Base-by-base conservation (phyloP, 2,329 filamentous ascomycete genomes). In the Pestalotiopsis sp. region DNA sequence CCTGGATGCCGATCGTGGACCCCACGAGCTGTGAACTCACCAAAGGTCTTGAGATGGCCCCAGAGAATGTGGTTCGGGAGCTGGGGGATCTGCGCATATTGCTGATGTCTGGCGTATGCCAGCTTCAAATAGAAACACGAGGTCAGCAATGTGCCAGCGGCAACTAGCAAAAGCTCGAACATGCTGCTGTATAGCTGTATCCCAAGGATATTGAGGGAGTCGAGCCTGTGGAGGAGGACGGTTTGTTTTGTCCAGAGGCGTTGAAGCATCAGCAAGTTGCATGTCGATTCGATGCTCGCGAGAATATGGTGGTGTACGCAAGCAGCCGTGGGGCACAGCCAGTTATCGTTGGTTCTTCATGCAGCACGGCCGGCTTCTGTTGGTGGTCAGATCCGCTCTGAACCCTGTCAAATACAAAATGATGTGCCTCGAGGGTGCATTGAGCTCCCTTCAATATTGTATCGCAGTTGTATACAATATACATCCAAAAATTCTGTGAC, bases 21-120 rank as follows among this genome's bases (percentile, higher is more conserved):
- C 12, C 61, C 61, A 45, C 38, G 38, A 25, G 36, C 20, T 23
- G 39, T 64, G 23, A 64, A 64, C 25, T 52, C 20, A n/a, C 41
- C 61, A 25, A 64, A 49, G 9, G 20, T 49, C 41, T 64, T 64
- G 61, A 64, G 61, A 23, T 64, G 61, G 39, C 61, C 61, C 38
- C n/a, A 64, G 23, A 64, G 61, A 20, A 49, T 23, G 39, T 45
- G 41, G 25, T 25, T 45, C 25, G 61, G 61, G 17, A 64, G 20
- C 61, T 64, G 61, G 20, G 61, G 61, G n/a, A 64, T 25, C n/a
- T 25, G 25, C 6, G 61, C 61, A 64, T 64, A 64, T 20, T 64
- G 61, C 61, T 49, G n/a, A 39, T 49, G 6, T 25, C 61, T 36
- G 20, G 23, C 25, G 38, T 45, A 64, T 45, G 17, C 6, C n/a